Evolutionary conservation across 345 rosid species (phyloP), one percentile per base, ranked within the genome.

Genomic region (Hibiscus trionum): DNA sequence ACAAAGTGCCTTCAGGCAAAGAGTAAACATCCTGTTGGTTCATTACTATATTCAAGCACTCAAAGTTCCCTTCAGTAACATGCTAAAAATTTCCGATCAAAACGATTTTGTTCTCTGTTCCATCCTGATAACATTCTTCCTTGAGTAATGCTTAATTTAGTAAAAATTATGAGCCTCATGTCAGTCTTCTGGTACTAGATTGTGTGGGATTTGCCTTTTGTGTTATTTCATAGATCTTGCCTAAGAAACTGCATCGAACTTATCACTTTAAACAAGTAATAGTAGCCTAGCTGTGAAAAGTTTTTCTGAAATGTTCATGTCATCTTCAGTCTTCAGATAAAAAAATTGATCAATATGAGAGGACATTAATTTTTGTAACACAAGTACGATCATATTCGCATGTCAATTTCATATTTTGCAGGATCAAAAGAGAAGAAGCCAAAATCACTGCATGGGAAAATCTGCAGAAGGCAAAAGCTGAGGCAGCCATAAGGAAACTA

Each of bases 351-450:
- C 27, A 39, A 66, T 66, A 10, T 24, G 5, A 49, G 62, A 10
- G 17, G 24, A 57, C 15, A 14, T 12, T 15, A 16, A 67, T 26
- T 15, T 26, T 56, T 39, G 44, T 10, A 11, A 10, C 35, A 27
- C 44, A 42, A 19, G 7, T 26, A 53, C 3, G 16, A 42, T 10
- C 8, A 9, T 64, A 2, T 55, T 56, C 26, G 14, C 57, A 29
- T 56, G 42, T 19, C 56, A 50, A 69, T 24, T 16, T 65, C 11
- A 5, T 26, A 69, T 39, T 70, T 55, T 46, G 73, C 86, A 94
- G 98, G 82, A 64, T 42, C 31, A 87, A 86, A 80, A 90, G 90
- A 50, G 97, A 91, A 77, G 97, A 94, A 84, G 95, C 96, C 31
- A 88, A 91, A 83, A 91, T 94, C 72, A 86, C 77, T 16, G 97